Base-by-base conservation (phyloP, 108 stramenopile genomes). In the Chaetoceros tenuissimus region DNA sequence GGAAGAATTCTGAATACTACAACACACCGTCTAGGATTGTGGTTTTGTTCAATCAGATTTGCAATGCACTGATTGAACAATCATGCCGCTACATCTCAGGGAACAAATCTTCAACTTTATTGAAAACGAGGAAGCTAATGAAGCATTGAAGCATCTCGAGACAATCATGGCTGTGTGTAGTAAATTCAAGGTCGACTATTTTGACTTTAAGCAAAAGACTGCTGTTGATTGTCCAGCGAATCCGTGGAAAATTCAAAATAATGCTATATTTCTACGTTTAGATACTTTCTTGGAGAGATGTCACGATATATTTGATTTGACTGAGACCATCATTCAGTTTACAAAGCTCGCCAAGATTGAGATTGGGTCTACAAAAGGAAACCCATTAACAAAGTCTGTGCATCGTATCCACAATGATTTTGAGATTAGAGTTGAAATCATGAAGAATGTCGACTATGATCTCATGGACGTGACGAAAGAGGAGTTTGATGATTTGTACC, bases 1-100 rank as follows among this genome's bases (percentile, higher is more conserved):
- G 94, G 94, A 94, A 93, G 76, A 83, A 94, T 65, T 89, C 84
- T 47, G 78, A 72, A 52, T 75, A 93, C 72, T 94, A 94, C 87
- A 94, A 94, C 68, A 89, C 85, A 24, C 82, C 91, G 8, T 79
- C 82, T 27, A 71, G 94, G 13, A 76, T 94, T 25, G 94, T 94
- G 25, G 82, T 91, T 28, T 67, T 94, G 31, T 85, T 94, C 70
- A 60, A 85, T 49, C 85, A 93, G 71, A 85, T 94, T 46, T 93
- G 91, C 76, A 94, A 94, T 60, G 73, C 79, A 20, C 66, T 94
- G 8, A 93, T 94, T 46, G 68, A 69, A 1, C 89, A 91, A 68
- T 85, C 88, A 22, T 75, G 77, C 53, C 80, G 71, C 46, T 93
- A 84, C 66, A 78, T 88, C 34, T 80, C 74, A 22, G 94, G 91